Evolutionary conservation across 805 yeast genomes (phyloP).

Genomic region (Pichia membranifaciens): DNA sequence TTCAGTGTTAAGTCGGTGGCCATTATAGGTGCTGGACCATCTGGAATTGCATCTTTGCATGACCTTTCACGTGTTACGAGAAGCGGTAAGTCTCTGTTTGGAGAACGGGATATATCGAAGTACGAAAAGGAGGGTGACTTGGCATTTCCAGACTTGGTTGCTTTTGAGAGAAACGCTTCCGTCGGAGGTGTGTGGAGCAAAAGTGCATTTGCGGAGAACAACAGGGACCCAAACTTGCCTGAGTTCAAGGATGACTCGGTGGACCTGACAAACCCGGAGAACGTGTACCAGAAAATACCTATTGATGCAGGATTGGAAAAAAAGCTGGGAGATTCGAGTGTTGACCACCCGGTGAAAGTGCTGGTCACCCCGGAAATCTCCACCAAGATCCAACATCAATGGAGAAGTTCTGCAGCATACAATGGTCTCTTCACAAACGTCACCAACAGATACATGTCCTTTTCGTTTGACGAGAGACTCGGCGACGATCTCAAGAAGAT

Average conservation of each 20-base stretch:
- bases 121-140: conserved; percentile 10
- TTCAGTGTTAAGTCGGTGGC: conserved; percentile 25
- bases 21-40: conserved; percentile 41
- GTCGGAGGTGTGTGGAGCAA: conserved; percentile 41
- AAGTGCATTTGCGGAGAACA: conserved; percentile 11
- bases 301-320: conserved; percentile 13
- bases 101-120: conserved; percentile 10
- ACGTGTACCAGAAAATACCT: conserved; percentile 10
- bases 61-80: conserved; percentile 29
- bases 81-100: conserved; percentile 26
- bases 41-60: conserved; percentile 33
- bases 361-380: neutral
- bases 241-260: conserved; percentile 1
- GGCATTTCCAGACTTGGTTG: conserved; percentile 32
- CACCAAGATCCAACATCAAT: conserved; percentile 21
- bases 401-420: conserved; percentile 37
- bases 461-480: conserved; percentile 29
- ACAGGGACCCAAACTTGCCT: conserved; percentile 22
- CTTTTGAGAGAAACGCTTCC: conserved; percentile 34
- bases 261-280: conserved; percentile 9
- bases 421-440: conserved; percentile 38
- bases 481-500: conserved; percentile 9
- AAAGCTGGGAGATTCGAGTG: conserved; percentile 26
- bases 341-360: conserved; percentile 29
- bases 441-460: conserved; percentile 34